Base-by-base conservation (phyloP, 805 yeast genomes). In the Nematodospora valgi region DNA sequence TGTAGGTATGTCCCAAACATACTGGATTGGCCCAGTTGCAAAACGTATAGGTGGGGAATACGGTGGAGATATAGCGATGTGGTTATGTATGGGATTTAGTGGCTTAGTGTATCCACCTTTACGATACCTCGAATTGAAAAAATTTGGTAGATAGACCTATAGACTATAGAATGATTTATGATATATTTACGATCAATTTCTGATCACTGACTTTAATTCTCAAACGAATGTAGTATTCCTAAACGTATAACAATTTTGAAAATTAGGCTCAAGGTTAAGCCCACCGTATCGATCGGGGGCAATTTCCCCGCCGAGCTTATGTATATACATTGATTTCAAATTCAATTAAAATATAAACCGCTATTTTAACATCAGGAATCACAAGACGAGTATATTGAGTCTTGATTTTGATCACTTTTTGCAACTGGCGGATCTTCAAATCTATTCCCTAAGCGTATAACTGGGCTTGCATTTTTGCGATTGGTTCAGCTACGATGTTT, bases 1-100 rank as follows among this genome's bases (percentile, higher is more conserved):
- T 2, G 62, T 86, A 14, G 95, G 95, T 5, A 87, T 87, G 96
- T 72, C 84, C 17, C 96, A 87, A 56, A 83, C 79, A 5, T 87
- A 87, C 58, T 87, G 82, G 70, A 66, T 73, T 5, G 96, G 95
- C 0, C 86, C 86, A 0, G 46, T 86, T 8, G 94, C 95, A 9
- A 57, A 56, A 19, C 48, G 64, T 4, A 62, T 83, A 11, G 94
- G 64, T 3, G 64, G 94, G 14, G 78, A 70, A 5, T 56, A 58
- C 41, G 88, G 85, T 37, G 94, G 87, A 13, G 96, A 87, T 54
- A 54, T 87, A 26, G 96, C 93, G 16, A 79, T 82, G 75, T 84
- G 89, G 78, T 55, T 86, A 23, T 68, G 83, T 10, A 74, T 83
- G 75, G 93, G 78, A 0, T 77, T 87, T 46, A 65, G 87, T 3